Conservation (phyloP, 169 alveolate genomes). For the Eimeria mitis region DNA sequence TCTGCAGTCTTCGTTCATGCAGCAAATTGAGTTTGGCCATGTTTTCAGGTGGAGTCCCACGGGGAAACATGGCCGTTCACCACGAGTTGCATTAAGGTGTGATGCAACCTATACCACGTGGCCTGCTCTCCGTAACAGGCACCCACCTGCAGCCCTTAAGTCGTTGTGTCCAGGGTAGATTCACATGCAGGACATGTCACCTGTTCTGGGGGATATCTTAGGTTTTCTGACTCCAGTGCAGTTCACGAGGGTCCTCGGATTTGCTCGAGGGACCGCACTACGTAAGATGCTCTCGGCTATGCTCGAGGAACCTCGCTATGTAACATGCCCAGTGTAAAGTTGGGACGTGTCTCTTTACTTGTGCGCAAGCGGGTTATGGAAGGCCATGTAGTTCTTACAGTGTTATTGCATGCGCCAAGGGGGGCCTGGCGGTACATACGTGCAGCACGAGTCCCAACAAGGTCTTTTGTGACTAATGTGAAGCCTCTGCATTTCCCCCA, state of each 20-base stretch:
- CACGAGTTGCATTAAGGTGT: background rate
- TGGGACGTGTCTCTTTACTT: background rate
- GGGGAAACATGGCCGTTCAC: no score
- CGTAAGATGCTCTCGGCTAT: no score
- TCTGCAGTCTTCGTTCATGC: background rate
- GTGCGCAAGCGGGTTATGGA: background rate
- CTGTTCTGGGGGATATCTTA: background rate
- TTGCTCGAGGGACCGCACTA: background rate
- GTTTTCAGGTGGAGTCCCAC: background rate
- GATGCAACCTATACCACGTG: no score
- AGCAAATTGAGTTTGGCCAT: background rate
- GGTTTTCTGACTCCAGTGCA: background rate
- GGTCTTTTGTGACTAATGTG: background rate
- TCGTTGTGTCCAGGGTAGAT: background rate
- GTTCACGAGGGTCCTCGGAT: background rate
- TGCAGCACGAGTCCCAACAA: background rate
- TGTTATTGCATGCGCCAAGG: background rate
- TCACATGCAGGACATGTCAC: background rate
- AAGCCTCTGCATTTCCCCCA: background rate
- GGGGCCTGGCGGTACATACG: background rate
- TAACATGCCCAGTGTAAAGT: background rate
- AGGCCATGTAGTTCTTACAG: background rate
- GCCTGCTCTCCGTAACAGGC: background rate
- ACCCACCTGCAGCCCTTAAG: background rate
- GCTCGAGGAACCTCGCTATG: no score